These are phyloP conservation scores for Crassisporium funariophilum DNA, from an alignment of 768 basidiomycete species.

Conservation along the genomic window DNA sequence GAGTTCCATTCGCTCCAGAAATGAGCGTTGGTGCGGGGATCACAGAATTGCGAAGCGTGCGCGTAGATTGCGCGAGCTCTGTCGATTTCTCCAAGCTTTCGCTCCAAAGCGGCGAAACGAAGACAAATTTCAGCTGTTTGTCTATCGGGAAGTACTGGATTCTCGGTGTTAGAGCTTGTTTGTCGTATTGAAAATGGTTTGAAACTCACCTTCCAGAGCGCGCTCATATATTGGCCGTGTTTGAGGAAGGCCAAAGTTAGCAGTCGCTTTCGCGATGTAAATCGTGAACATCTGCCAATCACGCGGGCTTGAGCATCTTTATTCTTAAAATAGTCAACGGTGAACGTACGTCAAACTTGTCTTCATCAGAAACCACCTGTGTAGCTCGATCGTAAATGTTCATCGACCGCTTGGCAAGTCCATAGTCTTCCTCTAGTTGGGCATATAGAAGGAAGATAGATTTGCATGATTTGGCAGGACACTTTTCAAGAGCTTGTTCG, in stretches of 20 bases:
- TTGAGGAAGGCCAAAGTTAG: constrained; percentile 93
- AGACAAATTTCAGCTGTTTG: constrained; percentile 98
- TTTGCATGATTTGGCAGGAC: constrained; percentile 93
- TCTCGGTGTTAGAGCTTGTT: constrained; percentile 1
- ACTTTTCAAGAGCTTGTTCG: constrained; percentile 96
- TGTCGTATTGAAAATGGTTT: background rate
- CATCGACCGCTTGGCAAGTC: constrained; percentile 96
- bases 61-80: constrained; percentile 95
- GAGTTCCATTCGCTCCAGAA: constrained; percentile 98
- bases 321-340: constrained; percentile 1
- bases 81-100: constrained; percentile 99
- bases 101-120: constrained; percentile 92
- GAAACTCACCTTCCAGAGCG: constrained; percentile 69
- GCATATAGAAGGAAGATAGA: constrained; percentile 95
- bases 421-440: constrained; percentile 93
- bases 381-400: constrained; percentile 93
- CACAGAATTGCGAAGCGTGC: constrained; percentile 98
- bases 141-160: constrained; percentile 75
- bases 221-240: constrained; percentile 96
- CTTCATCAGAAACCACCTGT: constrained; percentile 80
- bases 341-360: constrained; percentile 86
- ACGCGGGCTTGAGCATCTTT: background rate
- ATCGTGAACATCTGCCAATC: constrained; percentile 84
- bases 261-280: constrained; percentile 96
- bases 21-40: constrained; percentile 85